A percentile compares a stretch with the other conserved stretches of the same genome.
These are phyloP conservation scores for Taphrina confusa DNA, from an alignment of 1,139 yeast species.

Conservation along the genomic window DNA sequence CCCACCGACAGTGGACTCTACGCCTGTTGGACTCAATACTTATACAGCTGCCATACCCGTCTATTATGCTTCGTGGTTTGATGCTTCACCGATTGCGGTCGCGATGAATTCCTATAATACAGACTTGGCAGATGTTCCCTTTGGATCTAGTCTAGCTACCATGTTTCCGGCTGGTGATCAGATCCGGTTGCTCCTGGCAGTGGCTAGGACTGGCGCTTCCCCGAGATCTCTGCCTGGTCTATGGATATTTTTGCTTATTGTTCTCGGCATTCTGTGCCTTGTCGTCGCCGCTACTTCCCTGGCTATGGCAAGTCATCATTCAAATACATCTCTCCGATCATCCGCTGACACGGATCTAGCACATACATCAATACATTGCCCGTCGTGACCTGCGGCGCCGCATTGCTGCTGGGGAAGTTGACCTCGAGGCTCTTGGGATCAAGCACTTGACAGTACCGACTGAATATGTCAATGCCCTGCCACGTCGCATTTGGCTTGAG, in stretches of 20 bases:
- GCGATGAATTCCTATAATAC: conserved; percentile 27
- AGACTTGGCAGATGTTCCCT: conserved; percentile 34
- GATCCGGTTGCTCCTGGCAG: conserved; percentile 38
- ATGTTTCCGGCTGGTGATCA: conserved; percentile 38
- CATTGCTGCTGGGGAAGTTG: conserved; percentile 43
- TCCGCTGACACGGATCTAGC: conserved; percentile 18
- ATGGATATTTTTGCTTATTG: conserved; percentile 40
- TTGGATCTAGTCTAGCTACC: conserved; percentile 34
- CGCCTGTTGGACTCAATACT: neutral
- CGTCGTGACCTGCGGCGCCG: conserved; percentile 42
- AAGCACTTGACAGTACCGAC: conserved; percentile 42
- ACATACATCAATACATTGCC: conserved; percentile 39
- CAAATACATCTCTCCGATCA: neutral
- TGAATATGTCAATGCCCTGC: conserved; percentile 41
- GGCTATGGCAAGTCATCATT: conserved; percentile 17
- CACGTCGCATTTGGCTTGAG: conserved; percentile 40
- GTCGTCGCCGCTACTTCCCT: conserved; percentile 36
- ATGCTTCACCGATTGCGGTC: conserved; percentile 21
- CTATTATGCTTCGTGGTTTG: conserved; percentile 14
- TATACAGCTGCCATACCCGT: conserved; percentile 7
- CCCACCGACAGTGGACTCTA: conserved; percentile 14
- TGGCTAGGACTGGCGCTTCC: conserved; percentile 20
- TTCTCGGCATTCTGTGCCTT: conserved; percentile 38
- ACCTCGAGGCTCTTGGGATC: conserved; percentile 43
- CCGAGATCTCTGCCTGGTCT: conserved; percentile 36